Conservation (phyloP, 2,329 filamentous ascomycete species). For the Aureobasidium namibiae region DNA sequence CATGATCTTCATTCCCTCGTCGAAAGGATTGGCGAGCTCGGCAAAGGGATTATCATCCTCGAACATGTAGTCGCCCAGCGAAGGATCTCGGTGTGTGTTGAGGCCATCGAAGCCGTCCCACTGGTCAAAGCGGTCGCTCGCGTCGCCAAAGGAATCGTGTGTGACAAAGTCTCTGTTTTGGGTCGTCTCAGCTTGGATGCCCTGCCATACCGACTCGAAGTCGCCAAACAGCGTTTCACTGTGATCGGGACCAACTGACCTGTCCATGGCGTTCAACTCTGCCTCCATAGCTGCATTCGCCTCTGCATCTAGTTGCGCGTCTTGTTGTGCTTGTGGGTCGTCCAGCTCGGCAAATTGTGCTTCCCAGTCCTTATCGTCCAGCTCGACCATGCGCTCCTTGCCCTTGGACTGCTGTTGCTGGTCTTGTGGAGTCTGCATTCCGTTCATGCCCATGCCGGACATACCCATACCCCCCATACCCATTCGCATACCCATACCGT, state of each 20-base stretch:
- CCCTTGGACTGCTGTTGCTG: slow-evolving; percentile 61
- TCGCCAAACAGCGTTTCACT: slow-evolving; percentile 50
- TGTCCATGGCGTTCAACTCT: slow-evolving; percentile 84
- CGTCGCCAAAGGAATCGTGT: slow-evolving; percentile 56
- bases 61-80: slow-evolving; percentile 81
- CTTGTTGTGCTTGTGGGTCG: slow-evolving; percentile 47
- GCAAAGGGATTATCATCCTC: slow-evolving; percentile 90
- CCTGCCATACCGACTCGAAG: slow-evolving; percentile 84
- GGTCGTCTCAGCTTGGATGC: slow-evolving; percentile 69
- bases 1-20: slow-evolving; percentile 89
- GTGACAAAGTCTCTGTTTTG: slow-evolving; percentile 59
- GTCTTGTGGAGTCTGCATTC: slow-evolving; percentile 25
- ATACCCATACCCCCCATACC: slow-evolving; percentile 33
- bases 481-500: slow-evolving; percentile 51
- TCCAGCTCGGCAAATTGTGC: slow-evolving; percentile 90
- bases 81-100: slow-evolving; percentile 65
- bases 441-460: slow-evolving; percentile 43
- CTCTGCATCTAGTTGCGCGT: slow-evolving; percentile 44
- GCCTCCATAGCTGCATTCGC: slow-evolving; percentile 71
- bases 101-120: slow-evolving; percentile 69
- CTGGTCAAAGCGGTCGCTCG: slow-evolving; percentile 64
- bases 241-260: slow-evolving; percentile 48
- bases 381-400: slow-evolving; percentile 73
- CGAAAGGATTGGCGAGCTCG: slow-evolving; percentile 73
- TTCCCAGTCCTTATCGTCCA: slow-evolving; percentile 92